Evolutionary conservation across 352 stramenopile genomes (phyloP), one percentile per base, ranked within the genome.

Genomic region (Thalassiosira livingstoniorum): DNA sequence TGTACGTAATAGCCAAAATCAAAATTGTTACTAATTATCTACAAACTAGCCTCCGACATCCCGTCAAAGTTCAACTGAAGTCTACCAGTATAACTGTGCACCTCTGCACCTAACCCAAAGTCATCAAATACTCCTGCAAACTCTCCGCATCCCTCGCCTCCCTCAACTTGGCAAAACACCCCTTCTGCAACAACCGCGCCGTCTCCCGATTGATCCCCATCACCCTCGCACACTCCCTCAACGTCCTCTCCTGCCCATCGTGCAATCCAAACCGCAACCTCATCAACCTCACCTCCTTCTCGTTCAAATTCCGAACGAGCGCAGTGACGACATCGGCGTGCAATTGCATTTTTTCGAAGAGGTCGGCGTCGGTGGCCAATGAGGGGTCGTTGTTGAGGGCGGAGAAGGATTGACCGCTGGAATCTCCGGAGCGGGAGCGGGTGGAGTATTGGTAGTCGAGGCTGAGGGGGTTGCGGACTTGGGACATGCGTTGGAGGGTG

Each of bases 161-260:
- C 62, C 87, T 81, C 31, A 96, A 83, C 76, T 96, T 96, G 53
- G 94, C 90, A 58, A 97, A 80, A 60, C 92, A 95, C 27, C 74
- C 53, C 35, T 92, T 81, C 54, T 95, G 90, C 61, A 97, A 86
- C 71, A 95, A 86, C 29, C 93, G 78, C 4, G 89, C 88, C 7
- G 91, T 88, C 37, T 95, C 91, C 31, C 92, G 78, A 66, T 89
- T 96, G 4, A 96, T 72, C 18, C 89, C 87, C 87, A 96, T 95
- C 4, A 85, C 87, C 18, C 83, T 78, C 10, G 91, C 91, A 68
- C 91, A 92, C 62, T 94, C 85, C 39, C 81, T 83, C 10, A 96
- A 67, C 23, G 89, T 92, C 25, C 87, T 78, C 27, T 87, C 84
- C 42, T 75, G 70, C 5, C 90, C 89, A 79, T 93, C 93, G n/a